phyloP scores from a whole-genome alignment of 257 asterid genomes.

The Linderniella brevidens region DNA sequence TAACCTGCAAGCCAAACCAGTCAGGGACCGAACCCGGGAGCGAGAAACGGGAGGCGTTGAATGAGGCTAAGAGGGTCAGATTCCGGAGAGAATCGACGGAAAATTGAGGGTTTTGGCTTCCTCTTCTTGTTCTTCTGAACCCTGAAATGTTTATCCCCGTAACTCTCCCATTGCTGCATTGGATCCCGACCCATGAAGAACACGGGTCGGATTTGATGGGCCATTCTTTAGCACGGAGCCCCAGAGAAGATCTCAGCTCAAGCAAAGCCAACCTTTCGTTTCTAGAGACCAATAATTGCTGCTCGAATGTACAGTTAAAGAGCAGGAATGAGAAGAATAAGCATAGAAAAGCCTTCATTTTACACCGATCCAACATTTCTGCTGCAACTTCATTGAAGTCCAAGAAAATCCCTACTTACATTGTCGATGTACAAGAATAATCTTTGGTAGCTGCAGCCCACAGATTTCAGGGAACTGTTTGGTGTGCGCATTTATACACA shows the following conservation, averaged over 20 bases:
- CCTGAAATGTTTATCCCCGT: slow-evolving; percentile 63
- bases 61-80: slow-evolving; percentile 41
- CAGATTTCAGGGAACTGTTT: no score
- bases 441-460: no score
- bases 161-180: slow-evolving; percentile 55
- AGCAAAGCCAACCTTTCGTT: slow-evolving; percentile 55
- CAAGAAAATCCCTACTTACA: slow-evolving; percentile 23
- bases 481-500: no score
- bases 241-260: slow-evolving; percentile 86
- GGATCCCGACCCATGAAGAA: slow-evolving; percentile 46
- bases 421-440: not conserved
- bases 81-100: slow-evolving; percentile 61
- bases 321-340: slow-evolving; percentile 25
- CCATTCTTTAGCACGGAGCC: slow-evolving; percentile 80
- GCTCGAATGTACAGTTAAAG: slow-evolving; percentile 35
- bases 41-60: slow-evolving; percentile 62
- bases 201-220: slow-evolving; percentile 80
- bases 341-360: slow-evolving; percentile 19
- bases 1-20: slow-evolving; percentile 55
- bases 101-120: slow-evolving; percentile 61
- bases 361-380: slow-evolving; percentile 53
- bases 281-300: slow-evolving; percentile 28
- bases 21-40: slow-evolving; percentile 64
- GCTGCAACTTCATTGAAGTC: slow-evolving; percentile 53
- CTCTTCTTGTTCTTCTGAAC: slow-evolving; percentile 62